Evolutionary conservation across 768 basidiomycete genomes (phyloP), one percentile per base, ranked within the genome.

Genomic region (Panellus pusillus): DNA sequence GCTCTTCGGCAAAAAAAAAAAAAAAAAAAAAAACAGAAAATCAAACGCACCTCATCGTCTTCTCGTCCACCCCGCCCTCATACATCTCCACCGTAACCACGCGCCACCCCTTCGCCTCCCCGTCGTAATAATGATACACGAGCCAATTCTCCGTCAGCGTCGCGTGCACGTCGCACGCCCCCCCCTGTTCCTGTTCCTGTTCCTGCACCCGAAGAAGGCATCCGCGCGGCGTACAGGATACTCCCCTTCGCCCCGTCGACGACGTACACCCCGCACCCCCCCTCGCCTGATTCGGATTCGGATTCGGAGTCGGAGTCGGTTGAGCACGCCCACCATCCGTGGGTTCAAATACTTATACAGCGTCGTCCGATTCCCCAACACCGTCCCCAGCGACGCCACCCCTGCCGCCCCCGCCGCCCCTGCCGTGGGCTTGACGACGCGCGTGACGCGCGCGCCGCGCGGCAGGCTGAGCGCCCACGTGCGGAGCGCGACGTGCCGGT

Each of bases 261-360:
- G 4, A 97, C 68, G 63, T 91, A 89, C 13, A 98, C 63, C 0
- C 81, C 80, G 64, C 90, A 92, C 2, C 62, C 68, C 1, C 63
- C 51, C 46, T 42, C 44, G 17, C 44, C 61, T n/a, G n/a, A n/a
- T 9, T 24, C 24, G 6, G 57, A 44, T 6, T 67, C 55, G 5
- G 69, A 57, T 1, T 74, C 69, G n/a, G n/a, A n/a, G n/a, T n/a
- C n/a, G n/a, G n/a, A n/a, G n/a, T n/a, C n/a, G n/a, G n/a, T n/a
- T 91, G 28, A 87, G 70, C 35, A 92, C 74, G 8, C 82, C 80
- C 44, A 87, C 75, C 31, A 94, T 61, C 61, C 91, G 84, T 8
- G 87, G 88, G 66, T 96, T 96, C 55, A 98, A 78, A 65, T 97
- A 96, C 72, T 98, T 98, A 77, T 97, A 96, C 53, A 98, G 68